Conservation (phyloP, 192 early-diverging fungal species). For the Coemansia sp. region DNA sequence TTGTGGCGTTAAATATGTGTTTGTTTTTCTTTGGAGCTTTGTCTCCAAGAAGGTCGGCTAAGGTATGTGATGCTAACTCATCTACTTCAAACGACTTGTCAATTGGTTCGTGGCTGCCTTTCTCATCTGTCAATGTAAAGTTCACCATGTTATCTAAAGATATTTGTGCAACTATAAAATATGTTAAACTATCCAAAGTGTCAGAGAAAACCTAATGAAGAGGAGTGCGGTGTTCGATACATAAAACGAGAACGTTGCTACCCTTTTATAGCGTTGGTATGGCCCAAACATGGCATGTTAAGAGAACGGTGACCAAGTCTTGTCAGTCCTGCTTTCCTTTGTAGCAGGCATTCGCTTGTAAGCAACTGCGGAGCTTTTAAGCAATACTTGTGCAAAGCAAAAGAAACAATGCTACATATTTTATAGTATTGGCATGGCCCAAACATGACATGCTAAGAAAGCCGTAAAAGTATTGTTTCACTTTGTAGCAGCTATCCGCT, state of each 20-base stretch:
- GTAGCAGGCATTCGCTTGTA: background rate
- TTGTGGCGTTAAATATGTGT: background rate
- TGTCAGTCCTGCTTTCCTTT: background rate
- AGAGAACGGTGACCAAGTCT: background rate
- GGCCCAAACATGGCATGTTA: background rate
- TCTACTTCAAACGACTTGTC: background rate
- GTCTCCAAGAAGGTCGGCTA: background rate
- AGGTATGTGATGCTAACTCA: background rate
- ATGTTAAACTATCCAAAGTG: background rate
- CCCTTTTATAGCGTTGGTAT: background rate
- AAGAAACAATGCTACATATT: background rate
- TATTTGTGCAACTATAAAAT: background rate
- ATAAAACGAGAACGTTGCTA: background rate
- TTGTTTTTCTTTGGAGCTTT: background rate
- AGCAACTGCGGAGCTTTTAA: background rate
- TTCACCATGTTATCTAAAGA: background rate
- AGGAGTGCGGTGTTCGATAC: background rate
- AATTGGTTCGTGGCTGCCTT: background rate
- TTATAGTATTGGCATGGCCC: background rate
- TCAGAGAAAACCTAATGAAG: background rate
- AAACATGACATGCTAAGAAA: background rate
- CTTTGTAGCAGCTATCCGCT: background rate
- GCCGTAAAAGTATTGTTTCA: background rate
- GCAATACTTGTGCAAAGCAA: no score
- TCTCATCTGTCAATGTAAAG: background rate